phyloP scores from a whole-genome alignment of 345 rosid species.

The Dimocarpus longan region DNA sequence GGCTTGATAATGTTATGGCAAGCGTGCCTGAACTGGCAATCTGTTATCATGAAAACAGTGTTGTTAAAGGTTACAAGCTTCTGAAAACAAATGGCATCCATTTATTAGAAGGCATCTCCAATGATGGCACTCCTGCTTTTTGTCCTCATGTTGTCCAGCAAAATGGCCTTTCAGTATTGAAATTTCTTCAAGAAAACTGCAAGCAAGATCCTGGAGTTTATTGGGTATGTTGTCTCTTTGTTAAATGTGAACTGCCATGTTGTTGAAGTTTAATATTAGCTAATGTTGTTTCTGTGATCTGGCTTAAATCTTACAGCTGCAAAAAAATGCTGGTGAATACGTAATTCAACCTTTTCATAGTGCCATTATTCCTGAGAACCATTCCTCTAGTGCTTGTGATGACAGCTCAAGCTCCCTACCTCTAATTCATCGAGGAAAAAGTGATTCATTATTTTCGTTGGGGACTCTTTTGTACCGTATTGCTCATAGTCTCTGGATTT shows the following conservation, averaged over 20 bases:
- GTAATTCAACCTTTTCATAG: conserved; percentile 91
- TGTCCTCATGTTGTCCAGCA: conserved; percentile 94
- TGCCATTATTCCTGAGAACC: conserved; percentile 73
- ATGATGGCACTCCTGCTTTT: conserved; percentile 97
- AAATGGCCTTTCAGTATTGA: conserved; percentile 86
- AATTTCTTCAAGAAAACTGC: conserved; percentile 95
- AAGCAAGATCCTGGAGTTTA: conserved; percentile 96
- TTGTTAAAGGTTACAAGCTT: conserved; percentile 93
- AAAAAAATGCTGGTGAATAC: conserved; percentile 92
- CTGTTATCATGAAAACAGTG: conserved; percentile 89
- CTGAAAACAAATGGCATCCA: conserved; percentile 91
- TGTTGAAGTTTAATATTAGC: conserved; percentile 2
- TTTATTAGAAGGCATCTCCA: conserved; percentile 78
- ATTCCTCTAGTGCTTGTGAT: conserved; percentile 49
- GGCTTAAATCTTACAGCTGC: conserved; percentile 54
- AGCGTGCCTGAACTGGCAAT: conserved; percentile 97
- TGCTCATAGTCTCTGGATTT: conserved; percentile 86
- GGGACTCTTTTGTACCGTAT: conserved; percentile 92
- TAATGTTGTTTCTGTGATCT: conserved; percentile 9
- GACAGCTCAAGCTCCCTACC: conserved; percentile 61
- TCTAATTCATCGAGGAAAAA: conserved; percentile 57
- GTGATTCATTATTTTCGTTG: conserved; percentile 74
- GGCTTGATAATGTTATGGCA: conserved; percentile 98
- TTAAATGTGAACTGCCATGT: neutral
- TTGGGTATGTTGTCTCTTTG: conserved; percentile 56